These are phyloP conservation scores for Ustilago vetiveriae DNA, from an alignment of 1,284 basidiomycete genomes.

Conservation along the genomic window DNA sequence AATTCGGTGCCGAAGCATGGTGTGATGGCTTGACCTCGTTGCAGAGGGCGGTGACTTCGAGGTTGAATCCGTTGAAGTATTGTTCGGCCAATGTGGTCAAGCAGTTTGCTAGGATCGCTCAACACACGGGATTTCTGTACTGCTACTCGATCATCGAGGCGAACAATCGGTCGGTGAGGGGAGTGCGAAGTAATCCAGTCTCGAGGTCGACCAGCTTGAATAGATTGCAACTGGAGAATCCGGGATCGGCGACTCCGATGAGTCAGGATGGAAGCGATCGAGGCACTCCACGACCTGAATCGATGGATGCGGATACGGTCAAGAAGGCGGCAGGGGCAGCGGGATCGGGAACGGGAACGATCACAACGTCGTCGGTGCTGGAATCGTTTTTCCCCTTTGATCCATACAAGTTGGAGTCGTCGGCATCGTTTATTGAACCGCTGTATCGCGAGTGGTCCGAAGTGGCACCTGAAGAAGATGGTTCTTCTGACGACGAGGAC, in stretches of 20 bases:
- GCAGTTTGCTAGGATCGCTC: slow-evolving; percentile 94
- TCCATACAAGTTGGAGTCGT: slow-evolving; percentile 84
- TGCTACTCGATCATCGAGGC: slow-evolving; percentile 92
- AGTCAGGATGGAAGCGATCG: slow-evolving; percentile 35
- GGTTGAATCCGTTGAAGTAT: slow-evolving; percentile 81
- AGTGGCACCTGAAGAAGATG: slow-evolving; percentile 67
- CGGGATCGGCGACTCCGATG: slow-evolving; percentile 30
- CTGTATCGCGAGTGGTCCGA: slow-evolving; percentile 72
- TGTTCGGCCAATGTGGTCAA: slow-evolving; percentile 86
- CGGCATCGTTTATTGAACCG: slow-evolving; percentile 69
- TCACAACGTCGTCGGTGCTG: slow-evolving; percentile 70
- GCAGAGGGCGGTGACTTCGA: slow-evolving; percentile 81
- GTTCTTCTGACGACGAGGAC: slow-evolving; percentile 46
- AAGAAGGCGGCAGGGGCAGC: slow-evolving; percentile 4
- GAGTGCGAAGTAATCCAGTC: slow-evolving; percentile 20
- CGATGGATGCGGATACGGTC: slow-evolving; percentile 1
- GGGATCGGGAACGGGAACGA: too few relatives aligned
- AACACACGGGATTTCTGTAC: slow-evolving; percentile 89
- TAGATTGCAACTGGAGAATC: slow-evolving; percentile 21
- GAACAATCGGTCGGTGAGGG: slow-evolving; percentile 70
- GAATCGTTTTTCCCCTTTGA: slow-evolving; percentile 99
- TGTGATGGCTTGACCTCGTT: slow-evolving; percentile 82
- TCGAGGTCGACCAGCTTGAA: slow-evolving; percentile 36
- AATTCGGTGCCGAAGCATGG: slow-evolving; percentile 71
- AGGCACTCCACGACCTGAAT: slow-evolving; percentile 23